These are phyloP conservation scores for Boletus edulis DNA, from an alignment of 768 basidiomycete genomes.

Conservation along the genomic window DNA sequence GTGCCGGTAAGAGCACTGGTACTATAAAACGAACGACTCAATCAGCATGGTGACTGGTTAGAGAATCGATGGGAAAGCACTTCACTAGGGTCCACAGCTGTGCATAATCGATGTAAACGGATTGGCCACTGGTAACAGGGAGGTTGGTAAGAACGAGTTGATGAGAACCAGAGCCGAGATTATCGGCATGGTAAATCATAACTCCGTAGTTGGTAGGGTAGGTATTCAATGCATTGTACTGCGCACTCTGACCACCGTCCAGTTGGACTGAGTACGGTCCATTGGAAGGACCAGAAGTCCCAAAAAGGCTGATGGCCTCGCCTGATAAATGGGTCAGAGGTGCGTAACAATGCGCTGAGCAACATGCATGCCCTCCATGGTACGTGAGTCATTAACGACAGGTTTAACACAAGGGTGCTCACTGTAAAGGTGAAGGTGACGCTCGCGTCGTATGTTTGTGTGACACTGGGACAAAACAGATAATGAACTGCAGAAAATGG, in stretches of 20 bases:
- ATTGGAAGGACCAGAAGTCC: slow-evolving; percentile 38
- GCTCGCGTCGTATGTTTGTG: slow-evolving; percentile 33
- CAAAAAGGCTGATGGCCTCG: slow-evolving; percentile 43
- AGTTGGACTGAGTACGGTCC: slow-evolving; percentile 37
- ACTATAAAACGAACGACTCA: neutral
- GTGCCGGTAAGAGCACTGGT: neutral
- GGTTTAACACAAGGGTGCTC: slow-evolving; percentile 5
- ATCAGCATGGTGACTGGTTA: neutral
- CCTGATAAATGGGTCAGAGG: slow-evolving; percentile 26
- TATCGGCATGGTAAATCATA: slow-evolving; percentile 33
- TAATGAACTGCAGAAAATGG: neutral
- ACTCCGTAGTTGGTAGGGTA: slow-evolving; percentile 26
- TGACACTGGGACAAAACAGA: slow-evolving; percentile 27
- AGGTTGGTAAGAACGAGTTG: slow-evolving; percentile 35
- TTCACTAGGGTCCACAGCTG: slow-evolving; percentile 16
- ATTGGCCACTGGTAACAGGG: slow-evolving; percentile 17
- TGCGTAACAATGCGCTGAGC: neutral
- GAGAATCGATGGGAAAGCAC: slow-evolving; percentile 5
- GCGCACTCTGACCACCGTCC: slow-evolving; percentile 27
- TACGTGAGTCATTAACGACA: slow-evolving; percentile 3
- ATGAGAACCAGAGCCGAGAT: slow-evolving; percentile 41
- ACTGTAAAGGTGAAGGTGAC: slow-evolving; percentile 42
- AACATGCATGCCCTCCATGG: slow-evolving; percentile 20
- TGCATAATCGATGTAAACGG: slow-evolving; percentile 36
- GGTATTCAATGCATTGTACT: slow-evolving; percentile 19